phyloP scores from a whole-genome alignment of 768 basidiomycete genomes.

The Russula foetens region DNA sequence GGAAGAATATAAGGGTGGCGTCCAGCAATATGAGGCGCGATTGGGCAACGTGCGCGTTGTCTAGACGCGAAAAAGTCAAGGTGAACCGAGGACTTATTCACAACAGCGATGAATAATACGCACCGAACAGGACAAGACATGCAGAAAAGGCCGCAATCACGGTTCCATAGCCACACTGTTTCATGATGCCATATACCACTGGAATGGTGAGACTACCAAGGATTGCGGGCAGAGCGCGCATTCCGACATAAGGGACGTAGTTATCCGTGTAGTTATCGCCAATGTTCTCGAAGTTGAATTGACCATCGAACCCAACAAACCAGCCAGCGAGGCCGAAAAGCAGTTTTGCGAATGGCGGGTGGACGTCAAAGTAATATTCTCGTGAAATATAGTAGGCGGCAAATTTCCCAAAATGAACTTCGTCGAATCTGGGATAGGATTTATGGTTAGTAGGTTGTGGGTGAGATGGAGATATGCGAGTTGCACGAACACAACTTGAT shows the following conservation, averaged over 20 bases:
- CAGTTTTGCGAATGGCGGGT: slow-evolving; percentile 95
- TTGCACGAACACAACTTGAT: slow-evolving; percentile 80
- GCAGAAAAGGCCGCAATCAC: slow-evolving; percentile 89
- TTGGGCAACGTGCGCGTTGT: slow-evolving; percentile 93
- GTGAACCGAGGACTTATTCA: background rate
- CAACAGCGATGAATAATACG: slow-evolving; percentile 25
- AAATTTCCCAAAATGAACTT: slow-evolving; percentile 98
- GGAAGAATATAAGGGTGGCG: slow-evolving; percentile 90
- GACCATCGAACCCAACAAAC: slow-evolving; percentile 94
- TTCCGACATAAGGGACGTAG: slow-evolving; percentile 89
- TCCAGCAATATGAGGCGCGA: slow-evolving; percentile 96
- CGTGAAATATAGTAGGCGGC: slow-evolving; percentile 88
- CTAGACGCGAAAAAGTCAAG: slow-evolving; percentile 33
- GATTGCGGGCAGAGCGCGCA: slow-evolving; percentile 88
- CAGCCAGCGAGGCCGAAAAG: slow-evolving; percentile 91
- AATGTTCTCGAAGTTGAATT: slow-evolving; percentile 90
- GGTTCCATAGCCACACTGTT: slow-evolving; percentile 93
- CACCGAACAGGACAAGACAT: slow-evolving; percentile 78
- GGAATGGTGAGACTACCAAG: slow-evolving; percentile 87
- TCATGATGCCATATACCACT: slow-evolving; percentile 93
- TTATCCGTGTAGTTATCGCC: slow-evolving; percentile 84
- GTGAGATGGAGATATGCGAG: background rate
- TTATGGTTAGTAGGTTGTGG: slow-evolving; percentile 1
- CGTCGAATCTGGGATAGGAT: slow-evolving; percentile 64
- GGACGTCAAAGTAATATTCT: slow-evolving; percentile 99